Percentiles rank a stretch among this genome's conserved stretches.
Evolutionary conservation across 2,329 filamentous ascomycete genomes (phyloP).

Genomic region (Fusarium denticulatum): DNA sequence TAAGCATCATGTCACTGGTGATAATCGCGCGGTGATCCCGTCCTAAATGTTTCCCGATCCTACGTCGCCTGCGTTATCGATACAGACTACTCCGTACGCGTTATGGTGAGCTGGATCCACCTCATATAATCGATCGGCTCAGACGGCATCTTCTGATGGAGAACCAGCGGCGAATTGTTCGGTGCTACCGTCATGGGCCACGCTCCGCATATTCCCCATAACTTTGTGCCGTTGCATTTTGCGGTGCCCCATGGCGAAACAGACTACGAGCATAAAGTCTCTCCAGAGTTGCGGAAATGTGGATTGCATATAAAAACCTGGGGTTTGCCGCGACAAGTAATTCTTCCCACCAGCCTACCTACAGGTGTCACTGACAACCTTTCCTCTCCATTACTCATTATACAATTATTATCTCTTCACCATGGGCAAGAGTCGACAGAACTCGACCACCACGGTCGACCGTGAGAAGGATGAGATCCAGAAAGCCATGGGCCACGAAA

Average conservation of each 20-base stretch:
- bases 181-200: constrained; percentile 37
- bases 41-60: not conserved
- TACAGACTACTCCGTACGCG: not conserved
- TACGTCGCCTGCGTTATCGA: not conserved
- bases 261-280: constrained; percentile 20
- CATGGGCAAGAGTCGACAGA: constrained; percentile 32
- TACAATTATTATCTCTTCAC: no score
- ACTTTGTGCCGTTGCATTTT: constrained; percentile 14
- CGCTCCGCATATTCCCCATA: constrained; percentile 4
- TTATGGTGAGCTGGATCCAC: constrained; percentile 4
- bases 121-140: constrained; percentile 13
- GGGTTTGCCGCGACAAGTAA: constrained; percentile 8
- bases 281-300: constrained; percentile 17
- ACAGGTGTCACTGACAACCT: constrained; percentile 7
- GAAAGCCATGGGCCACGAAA: constrained; percentile 37
- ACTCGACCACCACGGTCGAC: constrained; percentile 37
- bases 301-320: constrained; percentile 27
- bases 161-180: constrained; percentile 37
- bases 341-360: not conserved
- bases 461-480: constrained; percentile 35
- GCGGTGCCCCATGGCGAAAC: constrained; percentile 30
- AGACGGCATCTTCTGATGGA: constrained; percentile 34
- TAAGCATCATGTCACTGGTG: constrained; percentile 6
- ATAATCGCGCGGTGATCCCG: constrained; percentile 18
- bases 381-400: no score